Evolutionary conservation across 441 rosid genomes (phyloP).

Genomic region (Brassica hybrid): DNA sequence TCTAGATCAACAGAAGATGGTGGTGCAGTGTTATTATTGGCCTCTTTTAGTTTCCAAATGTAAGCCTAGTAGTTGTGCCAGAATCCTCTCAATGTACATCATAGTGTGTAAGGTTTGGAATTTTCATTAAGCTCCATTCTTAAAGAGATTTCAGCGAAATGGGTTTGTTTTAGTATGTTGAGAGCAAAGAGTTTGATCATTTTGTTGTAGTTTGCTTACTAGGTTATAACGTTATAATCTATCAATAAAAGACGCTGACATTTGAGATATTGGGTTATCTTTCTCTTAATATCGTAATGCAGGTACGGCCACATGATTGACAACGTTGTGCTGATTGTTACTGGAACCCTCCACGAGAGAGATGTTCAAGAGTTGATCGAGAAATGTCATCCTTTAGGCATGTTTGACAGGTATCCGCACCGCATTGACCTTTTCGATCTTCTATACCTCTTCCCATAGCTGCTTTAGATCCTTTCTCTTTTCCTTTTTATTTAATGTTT

Average conservation of each 20-base stretch:
- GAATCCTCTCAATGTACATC: not conserved
- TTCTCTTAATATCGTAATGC: not conserved
- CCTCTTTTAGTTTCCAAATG: not conserved
- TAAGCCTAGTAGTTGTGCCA: not conserved
- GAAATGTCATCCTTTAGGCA: slow-evolving; percentile 98
- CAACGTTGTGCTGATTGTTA: not conserved
- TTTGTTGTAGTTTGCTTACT: not conserved
- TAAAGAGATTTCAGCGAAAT: not conserved
- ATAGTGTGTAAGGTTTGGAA: not conserved
- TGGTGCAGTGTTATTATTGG: not conserved
- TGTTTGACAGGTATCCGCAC: slow-evolving; percentile 95
- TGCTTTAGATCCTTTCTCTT: not conserved
- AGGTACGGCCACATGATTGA: slow-evolving; percentile 6
- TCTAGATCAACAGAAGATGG: not conserved
- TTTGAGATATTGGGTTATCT: not conserved
- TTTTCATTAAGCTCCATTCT: not conserved
- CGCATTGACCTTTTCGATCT: not conserved
- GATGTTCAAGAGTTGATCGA: slow-evolving; percentile 4
- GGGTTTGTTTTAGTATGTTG: not conserved
- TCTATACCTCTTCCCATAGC: not conserved
- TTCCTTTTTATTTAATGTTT: not conserved
- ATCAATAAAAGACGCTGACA: not conserved
- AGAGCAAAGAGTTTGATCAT: not conserved
- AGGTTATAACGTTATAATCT: not conserved
- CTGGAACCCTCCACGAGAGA: slow-evolving; percentile 1